Evolutionary conservation across 139 green algal species (phyloP), one percentile per base, ranked within the genome.

Genomic region (Coccomyxa sp.): DNA sequence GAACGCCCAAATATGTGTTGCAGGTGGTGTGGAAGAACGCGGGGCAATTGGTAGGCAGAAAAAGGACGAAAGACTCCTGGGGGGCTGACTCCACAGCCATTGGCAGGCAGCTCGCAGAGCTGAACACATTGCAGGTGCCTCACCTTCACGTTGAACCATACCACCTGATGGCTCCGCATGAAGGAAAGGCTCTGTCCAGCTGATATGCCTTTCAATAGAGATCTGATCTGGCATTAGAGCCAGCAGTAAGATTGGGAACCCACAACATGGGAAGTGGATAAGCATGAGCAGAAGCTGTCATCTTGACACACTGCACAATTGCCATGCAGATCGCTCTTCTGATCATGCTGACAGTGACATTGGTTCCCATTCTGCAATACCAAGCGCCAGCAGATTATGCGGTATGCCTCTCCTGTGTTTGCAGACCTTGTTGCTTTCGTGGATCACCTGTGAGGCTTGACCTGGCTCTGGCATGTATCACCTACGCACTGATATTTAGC

Each of bases 301-400:
- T 64, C 50, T 64, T 29, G 14, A 64, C 16, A 16, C 50, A 64
- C 50, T 64, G 50, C 16, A 16, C 50, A 64, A n/a, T n/a, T n/a
- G n/a, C n/a, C n/a, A 68, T 82, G 39, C 39, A 82, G 78, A 69
- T 76, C 2, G 79, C 79, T 18, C 77, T 83, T 10, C 72, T 83
- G 39, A 76, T 79, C 39, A 83, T 83, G 79, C 29, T 83, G 71
- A 83, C 79, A 33, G 73, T 83, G 71, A 83, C 77, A 6, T 14
- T 83, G 24, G 72, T 83, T 9, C 36, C 40, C 58, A 76, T 81
- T n/a, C 55, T 69, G 55, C 55, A 70, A 58, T 71, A 71, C 69
- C 39, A 55, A 55, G 2, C 34, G 9, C 69, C 69, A 16, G 64
- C 27, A 10, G 27, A 34, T 6, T 74, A 74, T 34, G 22, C 50